Percentiles rank a stretch among this genome's conserved stretches.
Evolutionary conservation across 2,329 filamentous ascomycete genomes (phyloP).

Genomic region (Hypoxylon sp.): DNA sequence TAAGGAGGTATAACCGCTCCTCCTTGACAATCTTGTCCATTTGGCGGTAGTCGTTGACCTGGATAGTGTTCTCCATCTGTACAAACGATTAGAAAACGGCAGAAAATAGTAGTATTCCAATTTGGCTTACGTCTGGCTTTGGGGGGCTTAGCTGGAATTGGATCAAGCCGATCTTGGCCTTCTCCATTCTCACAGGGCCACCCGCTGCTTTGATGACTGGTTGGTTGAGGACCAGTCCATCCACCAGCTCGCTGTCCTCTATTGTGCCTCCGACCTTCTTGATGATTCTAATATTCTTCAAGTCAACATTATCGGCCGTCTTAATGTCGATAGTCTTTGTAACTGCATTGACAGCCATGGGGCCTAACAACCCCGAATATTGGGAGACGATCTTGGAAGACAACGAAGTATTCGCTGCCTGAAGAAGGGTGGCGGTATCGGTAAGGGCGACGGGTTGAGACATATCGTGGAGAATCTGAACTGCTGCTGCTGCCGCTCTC

Average conservation of each 20-base stretch:
- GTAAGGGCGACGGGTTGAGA: conserved; percentile 91
- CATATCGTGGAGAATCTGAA: conserved; percentile 93
- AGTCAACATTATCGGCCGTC: conserved; percentile 95
- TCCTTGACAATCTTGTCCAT: conserved; percentile 99
- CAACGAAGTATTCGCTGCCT: conserved; percentile 96
- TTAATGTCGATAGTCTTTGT: conserved; percentile 96
- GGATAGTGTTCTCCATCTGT: conserved; percentile 98
- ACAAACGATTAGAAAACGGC: conserved; percentile 5
- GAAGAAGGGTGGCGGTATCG: conserved; percentile 90
- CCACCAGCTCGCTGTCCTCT: conserved; percentile 97
- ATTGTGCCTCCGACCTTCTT: conserved; percentile 99
- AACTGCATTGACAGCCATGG: conserved; percentile 97
- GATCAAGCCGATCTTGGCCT: conserved; percentile 95
- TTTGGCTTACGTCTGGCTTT: conserved; percentile 85
- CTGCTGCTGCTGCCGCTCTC: conserved; percentile 89
- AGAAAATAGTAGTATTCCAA: conserved; percentile 1
- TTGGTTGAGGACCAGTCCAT: conserved; percentile 93
- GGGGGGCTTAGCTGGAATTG: conserved; percentile 99
- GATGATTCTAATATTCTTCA: conserved; percentile 95
- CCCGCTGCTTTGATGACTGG: conserved; percentile 93
- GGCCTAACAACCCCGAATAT: conserved; percentile 93
- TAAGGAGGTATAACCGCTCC: conserved; percentile 96
- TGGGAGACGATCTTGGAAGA: conserved; percentile 99
- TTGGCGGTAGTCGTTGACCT: conserved; percentile 99
- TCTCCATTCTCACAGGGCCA: conserved; percentile 93